A percentile compares a stretch with the other conserved stretches of the same genome.
phyloP scores from a whole-genome alignment of 2,329 filamentous ascomycete species.

The Penicillium corylophilum region DNA sequence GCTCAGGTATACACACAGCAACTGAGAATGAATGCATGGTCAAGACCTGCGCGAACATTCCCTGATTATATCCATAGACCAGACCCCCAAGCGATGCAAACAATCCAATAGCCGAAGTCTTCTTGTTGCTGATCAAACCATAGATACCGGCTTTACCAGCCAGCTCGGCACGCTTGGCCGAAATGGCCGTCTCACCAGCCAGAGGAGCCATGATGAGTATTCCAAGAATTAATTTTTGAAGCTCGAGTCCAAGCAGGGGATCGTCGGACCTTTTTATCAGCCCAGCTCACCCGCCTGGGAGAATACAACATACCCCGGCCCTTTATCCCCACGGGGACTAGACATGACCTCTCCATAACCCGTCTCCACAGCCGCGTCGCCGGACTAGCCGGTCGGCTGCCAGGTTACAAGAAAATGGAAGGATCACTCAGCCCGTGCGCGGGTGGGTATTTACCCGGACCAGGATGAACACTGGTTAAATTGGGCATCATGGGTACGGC shows the following conservation, averaged over 20 bases:
- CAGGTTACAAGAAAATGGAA: not conserved
- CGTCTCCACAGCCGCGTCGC: not conserved
- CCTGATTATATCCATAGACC: slow-evolving; percentile 72
- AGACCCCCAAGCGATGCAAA: slow-evolving; percentile 55
- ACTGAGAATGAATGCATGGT: slow-evolving; percentile 50
- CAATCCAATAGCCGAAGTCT: slow-evolving; percentile 55
- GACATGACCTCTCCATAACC: not conserved
- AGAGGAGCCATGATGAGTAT: slow-evolving; percentile 13
- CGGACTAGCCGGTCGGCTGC: not conserved
- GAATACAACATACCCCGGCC: slow-evolving; percentile 7
- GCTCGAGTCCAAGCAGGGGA: not conserved
- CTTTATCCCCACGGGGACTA: slow-evolving; percentile 10
- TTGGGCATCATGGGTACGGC: not conserved
- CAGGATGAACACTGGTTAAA: not conserved
- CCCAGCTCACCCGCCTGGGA: too few relatives aligned
- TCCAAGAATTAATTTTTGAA: not conserved
- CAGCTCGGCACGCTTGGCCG: slow-evolving; percentile 35
- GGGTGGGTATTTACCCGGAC: not conserved
- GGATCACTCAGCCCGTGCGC: not conserved
- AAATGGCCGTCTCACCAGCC: slow-evolving; percentile 26
- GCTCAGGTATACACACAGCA: slow-evolving; percentile 40
- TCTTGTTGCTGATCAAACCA: slow-evolving; percentile 53
- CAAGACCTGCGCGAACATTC: slow-evolving; percentile 70
- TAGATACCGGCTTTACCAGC: slow-evolving; percentile 45
- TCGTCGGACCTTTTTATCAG: slow-evolving; percentile 7